phyloP scores from a whole-genome alignment of 106 monocot species.

The Dendrobium officinale region DNA sequence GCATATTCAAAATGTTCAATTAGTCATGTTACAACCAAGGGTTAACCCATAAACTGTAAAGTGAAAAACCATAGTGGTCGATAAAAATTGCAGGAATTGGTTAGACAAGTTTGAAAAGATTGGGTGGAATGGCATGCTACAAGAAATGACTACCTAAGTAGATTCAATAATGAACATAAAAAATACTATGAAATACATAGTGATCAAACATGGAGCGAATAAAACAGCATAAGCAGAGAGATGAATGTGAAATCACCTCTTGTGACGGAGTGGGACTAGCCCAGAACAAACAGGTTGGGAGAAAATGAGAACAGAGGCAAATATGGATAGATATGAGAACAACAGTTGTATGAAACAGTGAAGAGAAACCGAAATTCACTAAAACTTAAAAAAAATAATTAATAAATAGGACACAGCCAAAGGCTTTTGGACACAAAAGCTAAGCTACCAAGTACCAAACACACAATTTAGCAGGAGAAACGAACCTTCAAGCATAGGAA shows the following conservation, averaged over 20 bases:
- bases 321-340: background rate
- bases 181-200: too few relatives aligned
- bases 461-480: too few relatives aligned
- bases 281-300: background rate
- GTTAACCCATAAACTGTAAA: too few relatives aligned
- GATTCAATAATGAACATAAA: too few relatives aligned
- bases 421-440: background rate
- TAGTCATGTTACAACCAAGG: too few relatives aligned
- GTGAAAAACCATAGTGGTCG: too few relatives aligned
- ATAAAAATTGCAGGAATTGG: too few relatives aligned
- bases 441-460: too few relatives aligned
- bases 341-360: background rate
- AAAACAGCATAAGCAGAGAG: background rate
- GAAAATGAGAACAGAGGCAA: background rate
- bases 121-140: too few relatives aligned
- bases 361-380: background rate
- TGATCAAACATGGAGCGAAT: background rate
- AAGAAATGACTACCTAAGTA: too few relatives aligned
- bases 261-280: background rate
- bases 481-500: background rate
- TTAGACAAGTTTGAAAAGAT: too few relatives aligned
- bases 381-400: background rate
- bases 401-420: background rate
- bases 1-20: too few relatives aligned
- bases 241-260: background rate